Evolutionary conservation across 2,329 filamentous ascomycete genomes (phyloP).

Genomic region (Cercospora zeae-maydis): DNA sequence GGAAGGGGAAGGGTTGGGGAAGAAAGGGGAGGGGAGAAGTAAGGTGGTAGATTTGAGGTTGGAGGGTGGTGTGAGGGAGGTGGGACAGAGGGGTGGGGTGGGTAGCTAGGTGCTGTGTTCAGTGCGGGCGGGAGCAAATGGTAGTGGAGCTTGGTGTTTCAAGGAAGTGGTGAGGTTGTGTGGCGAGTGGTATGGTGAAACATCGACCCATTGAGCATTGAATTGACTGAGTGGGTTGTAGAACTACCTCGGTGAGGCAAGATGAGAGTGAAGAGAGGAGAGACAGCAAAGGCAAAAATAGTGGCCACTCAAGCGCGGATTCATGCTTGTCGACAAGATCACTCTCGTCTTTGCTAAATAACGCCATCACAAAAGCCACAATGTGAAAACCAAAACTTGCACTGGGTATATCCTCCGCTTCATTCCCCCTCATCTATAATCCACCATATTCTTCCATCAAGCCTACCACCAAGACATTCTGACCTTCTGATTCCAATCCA

Average conservation of each 20-base stretch:
- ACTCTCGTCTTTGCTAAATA: not conserved
- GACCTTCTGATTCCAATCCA: conserved; percentile 15
- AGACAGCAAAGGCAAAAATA: too few species aligned
- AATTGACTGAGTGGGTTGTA: too few species aligned
- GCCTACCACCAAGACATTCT: conserved; percentile 3
- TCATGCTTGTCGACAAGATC: too few species aligned
- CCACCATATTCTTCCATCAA: not conserved
- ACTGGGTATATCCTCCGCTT: not conserved
- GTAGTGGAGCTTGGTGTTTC: too few species aligned
- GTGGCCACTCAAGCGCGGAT: too few species aligned
- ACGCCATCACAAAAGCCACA: not conserved
- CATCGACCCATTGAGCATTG: too few species aligned
- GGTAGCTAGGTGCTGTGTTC: not conserved
- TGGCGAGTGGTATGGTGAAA: too few species aligned
- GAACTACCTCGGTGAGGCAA: too few species aligned
- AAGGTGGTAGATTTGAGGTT: not conserved
- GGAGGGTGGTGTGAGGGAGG: not conserved
- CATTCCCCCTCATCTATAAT: not conserved
- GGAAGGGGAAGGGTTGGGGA: not conserved
- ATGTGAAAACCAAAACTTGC: not conserved
- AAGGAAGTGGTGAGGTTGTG: too few species aligned
- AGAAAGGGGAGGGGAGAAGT: not conserved
- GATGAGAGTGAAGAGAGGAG: too few species aligned
- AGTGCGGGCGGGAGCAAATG: too few species aligned
- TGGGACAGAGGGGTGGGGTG: not conserved